Conservation (phyloP, 2,329 filamentous ascomycete genomes). For the Pleomassaria siparia region DNA sequence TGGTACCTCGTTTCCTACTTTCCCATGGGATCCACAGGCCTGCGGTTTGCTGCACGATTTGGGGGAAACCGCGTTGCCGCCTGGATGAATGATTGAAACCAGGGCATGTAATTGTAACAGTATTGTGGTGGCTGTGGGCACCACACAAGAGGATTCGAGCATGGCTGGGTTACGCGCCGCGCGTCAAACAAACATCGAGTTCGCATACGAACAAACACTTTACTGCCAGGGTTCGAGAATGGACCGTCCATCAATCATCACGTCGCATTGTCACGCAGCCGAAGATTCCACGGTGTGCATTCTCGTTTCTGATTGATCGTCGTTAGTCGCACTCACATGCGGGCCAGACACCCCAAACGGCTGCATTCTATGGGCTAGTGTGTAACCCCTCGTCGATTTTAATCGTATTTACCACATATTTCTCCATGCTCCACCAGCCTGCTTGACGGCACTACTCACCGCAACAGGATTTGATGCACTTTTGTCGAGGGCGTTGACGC, state of each 20-base stretch:
- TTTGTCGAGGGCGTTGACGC: not conserved
- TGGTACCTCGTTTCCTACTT: conserved; percentile 99
- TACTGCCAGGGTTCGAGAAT: conserved; percentile 12
- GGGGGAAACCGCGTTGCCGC: conserved; percentile 80
- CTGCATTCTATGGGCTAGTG: conserved; percentile 4
- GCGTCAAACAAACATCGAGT: conserved; percentile 27
- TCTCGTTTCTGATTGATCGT: conserved; percentile 23
- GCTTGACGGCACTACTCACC: not conserved
- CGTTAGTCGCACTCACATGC: conserved; percentile 16
- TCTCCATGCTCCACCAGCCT: not conserved
- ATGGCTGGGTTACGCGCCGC: conserved; percentile 25
- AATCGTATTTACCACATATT: not conserved
- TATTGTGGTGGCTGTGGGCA: conserved; percentile 19
- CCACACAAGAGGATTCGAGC: conserved; percentile 13
- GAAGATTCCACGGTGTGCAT: conserved; percentile 14
- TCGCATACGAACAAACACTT: conserved; percentile 22
- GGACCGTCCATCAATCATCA: conserved; percentile 15
- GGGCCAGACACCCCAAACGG: conserved; percentile 13
- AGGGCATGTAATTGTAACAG: conserved; percentile 16
- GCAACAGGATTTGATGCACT: not conserved
- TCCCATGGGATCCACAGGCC: conserved; percentile 87
- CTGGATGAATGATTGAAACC: conserved; percentile 75
- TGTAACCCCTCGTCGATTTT: conserved; percentile 2
- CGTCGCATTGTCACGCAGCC: conserved; percentile 29
- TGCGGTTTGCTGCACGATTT: conserved; percentile 83